Evolutionary conservation across 2,329 filamentous ascomycete genomes (phyloP), one percentile per base, ranked within the genome.

Genomic region (Beauveria sp.): DNA sequence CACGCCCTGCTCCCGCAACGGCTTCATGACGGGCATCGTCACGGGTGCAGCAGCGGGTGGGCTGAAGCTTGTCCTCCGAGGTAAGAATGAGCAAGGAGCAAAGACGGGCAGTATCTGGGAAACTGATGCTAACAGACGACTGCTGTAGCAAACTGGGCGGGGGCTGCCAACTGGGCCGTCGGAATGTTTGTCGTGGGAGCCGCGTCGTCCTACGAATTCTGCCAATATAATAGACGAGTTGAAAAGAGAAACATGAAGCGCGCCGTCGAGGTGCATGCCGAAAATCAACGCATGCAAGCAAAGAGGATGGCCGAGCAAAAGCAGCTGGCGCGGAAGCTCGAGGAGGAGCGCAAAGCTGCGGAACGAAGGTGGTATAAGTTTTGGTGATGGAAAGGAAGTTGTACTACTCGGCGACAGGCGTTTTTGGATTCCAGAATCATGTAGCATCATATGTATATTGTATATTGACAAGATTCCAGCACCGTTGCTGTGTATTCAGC

Each of bases 191-290:
- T 88, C 26, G 71, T 88, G 22, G 83, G 83, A 7, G 87, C 89
- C n/a, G 79, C 89, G 52, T 81, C 82, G 34, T 88, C 88, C 56
- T 95, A 92, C 75, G 91, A 97, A 75, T 91, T 89, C 70, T 98
- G 93, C 76, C 87, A 92, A 70, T 87, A 87, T 67, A 83, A 84
- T 64, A 82, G 92, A 63, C 80, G 84, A 53, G 81, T 88, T 64
- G 93, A 98, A 75, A 84, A 88, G 68, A 85, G 87, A 64, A 89
- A 91, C 65, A 93, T 99, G 87, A 89, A 89, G 73, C 81, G 91
- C 66, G 90, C 90, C 4, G 88, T 96, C 61, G 91, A 96, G 71
- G 84, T 79, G 42, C 75, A 74, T 50, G 69, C 71, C 50, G 70
- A 75, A 83, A 87, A 71, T 81, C 86, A 69, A 72, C 78, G 65